These are phyloP conservation scores for Heliamphora pulchella DNA, from an alignment of 179 eudicot species.

Conservation along the genomic window DNA sequence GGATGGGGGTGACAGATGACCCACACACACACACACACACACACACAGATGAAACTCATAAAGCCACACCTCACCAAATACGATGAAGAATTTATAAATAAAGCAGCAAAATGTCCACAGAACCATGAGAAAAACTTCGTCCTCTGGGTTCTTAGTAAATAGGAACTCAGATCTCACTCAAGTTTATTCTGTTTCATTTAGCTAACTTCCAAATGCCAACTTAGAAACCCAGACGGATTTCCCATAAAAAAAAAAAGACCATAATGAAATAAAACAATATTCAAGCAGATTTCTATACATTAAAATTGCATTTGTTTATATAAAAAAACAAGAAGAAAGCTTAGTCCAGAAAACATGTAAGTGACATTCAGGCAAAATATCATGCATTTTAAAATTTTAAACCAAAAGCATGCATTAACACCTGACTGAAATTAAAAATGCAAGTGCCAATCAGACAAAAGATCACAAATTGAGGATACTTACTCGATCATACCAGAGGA, in stretches of 20 bases:
- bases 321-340: background rate
- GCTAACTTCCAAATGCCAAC: background rate
- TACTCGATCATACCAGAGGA: slow-evolving; percentile 73
- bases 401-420: background rate
- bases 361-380: background rate
- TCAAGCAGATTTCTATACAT: background rate
- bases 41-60: background rate
- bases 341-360: background rate
- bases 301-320: background rate
- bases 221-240: background rate
- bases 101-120: background rate
- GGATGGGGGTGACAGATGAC: background rate
- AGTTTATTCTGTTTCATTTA: background rate
- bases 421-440: background rate
- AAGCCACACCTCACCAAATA: background rate
- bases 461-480: slow-evolving; percentile 23
- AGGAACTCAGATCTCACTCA: background rate
- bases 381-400: background rate
- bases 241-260: background rate
- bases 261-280: background rate
- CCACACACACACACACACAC: too few relatives aligned
- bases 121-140: slow-evolving; percentile 1
- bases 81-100: background rate
- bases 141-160: background rate
- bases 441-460: background rate